Conservation (phyloP, 352 stramenopile genomes). For the Phytopythium oedochilum region DNA sequence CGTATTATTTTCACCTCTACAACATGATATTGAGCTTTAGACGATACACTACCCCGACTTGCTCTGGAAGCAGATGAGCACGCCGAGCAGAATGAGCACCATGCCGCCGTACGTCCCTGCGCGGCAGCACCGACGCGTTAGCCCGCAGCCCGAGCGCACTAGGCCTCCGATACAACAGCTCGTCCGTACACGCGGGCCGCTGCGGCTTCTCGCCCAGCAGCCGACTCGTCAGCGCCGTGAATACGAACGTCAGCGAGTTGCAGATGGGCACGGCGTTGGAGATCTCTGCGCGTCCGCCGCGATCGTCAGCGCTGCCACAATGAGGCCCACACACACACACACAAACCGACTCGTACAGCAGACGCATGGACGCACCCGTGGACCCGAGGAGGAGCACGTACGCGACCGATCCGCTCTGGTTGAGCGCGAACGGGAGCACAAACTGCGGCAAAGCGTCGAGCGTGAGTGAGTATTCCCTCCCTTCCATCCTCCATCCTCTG, state of each 20-base stretch:
- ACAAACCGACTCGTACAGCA: no score
- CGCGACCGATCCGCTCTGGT: constrained; percentile 79
- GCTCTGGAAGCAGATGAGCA: constrained; percentile 67
- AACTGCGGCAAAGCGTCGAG: constrained; percentile 30
- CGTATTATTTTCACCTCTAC: not conserved
- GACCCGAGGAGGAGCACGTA: constrained; percentile 80
- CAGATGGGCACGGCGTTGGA: constrained; percentile 85
- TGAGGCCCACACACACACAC: no score
- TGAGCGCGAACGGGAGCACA: constrained; percentile 73
- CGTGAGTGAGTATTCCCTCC: not conserved
- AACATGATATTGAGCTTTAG: not conserved
- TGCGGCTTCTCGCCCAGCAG: constrained; percentile 69
- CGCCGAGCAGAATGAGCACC: constrained; percentile 52
- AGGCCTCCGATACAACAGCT: not conserved
- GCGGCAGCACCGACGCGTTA: not conserved
- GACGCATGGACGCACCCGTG: constrained; percentile 51
- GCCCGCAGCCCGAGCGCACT: not conserved
- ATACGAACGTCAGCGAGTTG: constrained; percentile 87
- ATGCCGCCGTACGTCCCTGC: constrained; percentile 61
- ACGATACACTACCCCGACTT: constrained; percentile 12
- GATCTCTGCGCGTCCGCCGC: constrained; percentile 39
- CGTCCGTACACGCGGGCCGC: constrained; percentile 54
- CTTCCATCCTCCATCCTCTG: no score
- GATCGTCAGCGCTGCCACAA: not conserved
- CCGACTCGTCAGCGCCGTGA: constrained; percentile 78